A percentile compares a stretch with the other conserved stretches of the same genome.
phyloP scores from a whole-genome alignment of 2,329 filamentous ascomycete genomes.

The Penicillium sp. region DNA sequence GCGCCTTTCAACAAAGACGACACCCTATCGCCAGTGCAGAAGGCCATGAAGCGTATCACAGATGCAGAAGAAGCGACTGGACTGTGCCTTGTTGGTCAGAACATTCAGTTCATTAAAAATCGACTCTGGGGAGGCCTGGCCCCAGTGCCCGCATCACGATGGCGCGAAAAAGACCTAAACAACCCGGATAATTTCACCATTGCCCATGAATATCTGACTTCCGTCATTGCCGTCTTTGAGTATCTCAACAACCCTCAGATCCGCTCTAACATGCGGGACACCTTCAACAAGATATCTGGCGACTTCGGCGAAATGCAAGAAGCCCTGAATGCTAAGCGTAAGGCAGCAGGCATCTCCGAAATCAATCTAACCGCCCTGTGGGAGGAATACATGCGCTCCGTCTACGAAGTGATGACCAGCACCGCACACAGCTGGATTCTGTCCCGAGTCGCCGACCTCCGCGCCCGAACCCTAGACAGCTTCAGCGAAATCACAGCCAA shows the following conservation, averaged over 20 bases:
- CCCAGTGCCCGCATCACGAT: conserved; percentile 8
- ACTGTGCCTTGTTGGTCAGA: conserved; percentile 5
- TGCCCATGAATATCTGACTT: conserved; percentile 10
- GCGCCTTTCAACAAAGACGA: conserved; percentile 10
- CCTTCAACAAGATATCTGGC: conserved; percentile 12
- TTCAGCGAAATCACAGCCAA: neutral
- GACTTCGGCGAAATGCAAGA: conserved; percentile 10
- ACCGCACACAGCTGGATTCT: conserved; percentile 14
- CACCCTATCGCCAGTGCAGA: neutral
- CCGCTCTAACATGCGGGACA: conserved; percentile 10
- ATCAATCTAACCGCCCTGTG: conserved; percentile 11
- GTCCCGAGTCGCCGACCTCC: conserved; percentile 8
- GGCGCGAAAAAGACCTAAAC: conserved; percentile 14
- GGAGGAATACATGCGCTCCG: conserved; percentile 12
- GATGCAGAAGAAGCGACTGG: neutral
- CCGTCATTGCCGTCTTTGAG: conserved; percentile 13
- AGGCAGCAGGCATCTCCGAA: conserved; percentile 1
- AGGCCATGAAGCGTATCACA: conserved; percentile 3
- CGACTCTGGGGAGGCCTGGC: conserved; percentile 10
- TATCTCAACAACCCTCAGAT: conserved; percentile 11
- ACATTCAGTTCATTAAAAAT: conserved; percentile 9
- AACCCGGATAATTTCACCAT: conserved; percentile 7
- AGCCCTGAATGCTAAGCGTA: conserved; percentile 11
- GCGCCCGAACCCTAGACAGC: conserved; percentile 3
- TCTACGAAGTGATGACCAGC: conserved; percentile 14